Evolutionary conservation across 768 basidiomycete species (phyloP).

Genomic region (Collybia mongolica): DNA sequence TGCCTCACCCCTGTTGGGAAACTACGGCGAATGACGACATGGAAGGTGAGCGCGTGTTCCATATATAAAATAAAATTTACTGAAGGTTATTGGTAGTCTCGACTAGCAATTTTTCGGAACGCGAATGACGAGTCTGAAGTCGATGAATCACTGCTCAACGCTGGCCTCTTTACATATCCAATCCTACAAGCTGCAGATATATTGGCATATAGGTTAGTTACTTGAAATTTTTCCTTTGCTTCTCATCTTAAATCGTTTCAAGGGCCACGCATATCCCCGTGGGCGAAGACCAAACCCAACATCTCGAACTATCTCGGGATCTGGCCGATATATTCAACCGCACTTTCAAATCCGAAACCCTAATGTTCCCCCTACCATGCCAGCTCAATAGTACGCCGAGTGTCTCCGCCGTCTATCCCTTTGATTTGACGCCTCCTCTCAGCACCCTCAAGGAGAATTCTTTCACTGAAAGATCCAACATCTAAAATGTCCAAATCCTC

Average conservation of each 20-base stretch:
- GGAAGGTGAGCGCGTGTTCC: conserved; percentile 65
- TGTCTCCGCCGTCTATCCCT: background rate
- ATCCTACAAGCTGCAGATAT: conserved; percentile 94
- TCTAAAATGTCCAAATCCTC: conserved; percentile 97
- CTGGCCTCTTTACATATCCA: conserved; percentile 90
- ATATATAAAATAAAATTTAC: too few relatives aligned
- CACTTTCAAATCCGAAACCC: conserved; percentile 44
- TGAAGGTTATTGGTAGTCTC: conserved; percentile 46
- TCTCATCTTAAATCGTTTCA: background rate
- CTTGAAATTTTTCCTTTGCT: background rate
- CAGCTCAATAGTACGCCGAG: conserved; percentile 67
- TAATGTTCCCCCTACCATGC: conserved; percentile 71
- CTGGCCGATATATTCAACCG: conserved; percentile 83
- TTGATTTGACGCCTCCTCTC: background rate
- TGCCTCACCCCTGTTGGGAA: conserved; percentile 84
- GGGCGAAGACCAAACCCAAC: conserved; percentile 95
- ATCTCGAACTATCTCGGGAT: conserved; percentile 86
- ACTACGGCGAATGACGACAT: conserved; percentile 90
- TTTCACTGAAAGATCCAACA: conserved; percentile 82
- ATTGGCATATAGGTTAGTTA: conserved; percentile 71
- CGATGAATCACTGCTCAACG: conserved; percentile 78
- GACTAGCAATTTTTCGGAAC: conserved; percentile 72
- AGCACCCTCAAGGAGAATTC: conserved; percentile 82
- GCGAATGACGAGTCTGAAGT: conserved; percentile 73
- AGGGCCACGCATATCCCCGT: conserved; percentile 95